A percentile compares a stretch with the other conserved stretches of the same genome.
Conservation (phyloP, 345 rosid species). For the Angophora floribunda region DNA sequence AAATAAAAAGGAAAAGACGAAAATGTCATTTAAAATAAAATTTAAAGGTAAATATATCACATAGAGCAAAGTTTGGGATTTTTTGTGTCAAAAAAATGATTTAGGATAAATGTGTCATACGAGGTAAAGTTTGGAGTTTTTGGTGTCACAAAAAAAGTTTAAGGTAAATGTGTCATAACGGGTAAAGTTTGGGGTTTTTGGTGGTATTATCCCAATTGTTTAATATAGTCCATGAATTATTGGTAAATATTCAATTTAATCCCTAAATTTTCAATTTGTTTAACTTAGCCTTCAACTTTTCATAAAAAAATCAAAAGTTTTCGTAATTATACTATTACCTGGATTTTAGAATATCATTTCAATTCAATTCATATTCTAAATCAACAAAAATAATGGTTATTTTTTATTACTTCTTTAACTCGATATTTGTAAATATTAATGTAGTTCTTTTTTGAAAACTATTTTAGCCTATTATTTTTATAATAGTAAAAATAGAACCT, state of each 20-base stretch:
- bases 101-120: no score
- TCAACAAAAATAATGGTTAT: background rate
- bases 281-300: background rate
- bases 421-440: background rate
- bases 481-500: background rate
- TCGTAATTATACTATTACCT: background rate
- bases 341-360: background rate
- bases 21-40: no score
- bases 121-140: no score
- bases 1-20: no score
- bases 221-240: rapidly evolving
- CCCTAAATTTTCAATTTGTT: background rate
- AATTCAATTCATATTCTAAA: background rate
- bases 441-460: background rate
- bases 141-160: no score
- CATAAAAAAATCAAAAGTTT: background rate
- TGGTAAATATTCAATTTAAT: background rate
- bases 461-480: background rate
- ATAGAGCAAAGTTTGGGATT: no score
- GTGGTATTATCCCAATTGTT: background rate
- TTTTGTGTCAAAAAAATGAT: no score
- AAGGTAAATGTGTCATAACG: no score
- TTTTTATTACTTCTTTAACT: background rate
- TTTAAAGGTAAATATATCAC: no score
- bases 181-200: no score